Base-by-base conservation (phyloP, 2,329 filamentous ascomycete species). In the Periglandula ipomoeae region DNA sequence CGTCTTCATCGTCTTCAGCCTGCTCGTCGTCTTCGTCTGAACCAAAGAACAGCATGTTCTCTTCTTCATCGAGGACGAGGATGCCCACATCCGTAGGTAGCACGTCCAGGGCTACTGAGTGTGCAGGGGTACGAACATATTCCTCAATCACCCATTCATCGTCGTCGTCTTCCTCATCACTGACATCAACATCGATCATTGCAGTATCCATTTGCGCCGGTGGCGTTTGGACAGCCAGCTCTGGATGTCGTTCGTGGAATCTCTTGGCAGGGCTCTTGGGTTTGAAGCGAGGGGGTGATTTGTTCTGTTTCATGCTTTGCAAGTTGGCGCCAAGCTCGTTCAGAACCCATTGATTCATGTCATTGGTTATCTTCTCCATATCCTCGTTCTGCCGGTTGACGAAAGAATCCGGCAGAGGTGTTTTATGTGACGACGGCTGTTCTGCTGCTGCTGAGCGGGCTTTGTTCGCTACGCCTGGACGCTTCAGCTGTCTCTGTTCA, bases 141-240 rank as follows among this genome's bases (percentile, higher is more conserved):
- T 80, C 82, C 51, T 84, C 81, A 39, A 81, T 75, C 24, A 84
- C 70, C 65, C 82, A 84, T 46, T 83, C 79, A 3, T 72, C 76
- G 50, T 74, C 65, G 19, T 65, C 65, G 13, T 76, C 74, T 11
- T 75, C 73, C 17, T 68, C 69, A 23, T 69, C 67, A 48, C 64
- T 70, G 15, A 60, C 60, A n/a, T 72, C 66, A 20, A 60, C 60
- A n/a, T 72, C 66, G 19, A 64, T 67, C 57, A 67, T 65, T 24
- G 61, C 60, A 44, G 62, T 61, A 32, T 68, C 68, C 13, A 17
- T 20, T 23, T 44, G 30, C n/a, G 17, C 39, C 3, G 46, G 41
- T 7, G 34, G 11, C 3, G 30, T 34, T 17, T 50, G 34, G 9
- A 22, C 20, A 10, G 47, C 45, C 26, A 32, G 6, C 30, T 74